phyloP scores from a whole-genome alignment of 345 rosid species.

The Microcos paniculata region DNA sequence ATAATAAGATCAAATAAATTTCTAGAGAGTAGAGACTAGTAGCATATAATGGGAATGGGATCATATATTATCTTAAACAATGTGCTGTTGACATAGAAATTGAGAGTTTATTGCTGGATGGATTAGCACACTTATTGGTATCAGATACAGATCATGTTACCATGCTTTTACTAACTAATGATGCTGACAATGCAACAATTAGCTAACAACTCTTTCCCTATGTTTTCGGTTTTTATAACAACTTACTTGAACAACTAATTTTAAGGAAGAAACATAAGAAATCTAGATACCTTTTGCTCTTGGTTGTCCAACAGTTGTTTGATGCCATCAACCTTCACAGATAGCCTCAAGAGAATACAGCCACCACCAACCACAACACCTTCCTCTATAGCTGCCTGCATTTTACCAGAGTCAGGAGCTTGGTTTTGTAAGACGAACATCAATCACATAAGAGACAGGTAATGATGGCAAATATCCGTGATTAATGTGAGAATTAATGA shows the following conservation, averaged over 20 bases:
- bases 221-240: not conserved
- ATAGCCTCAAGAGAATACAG: slow-evolving; percentile 75
- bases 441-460: not conserved
- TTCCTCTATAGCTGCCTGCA: slow-evolving; percentile 94
- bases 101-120: not conserved
- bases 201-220: not conserved
- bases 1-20: no score
- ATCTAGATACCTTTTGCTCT: slow-evolving; percentile 65
- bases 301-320: slow-evolving; percentile 67
- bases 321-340: slow-evolving; percentile 61
- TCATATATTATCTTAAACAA: not conserved
- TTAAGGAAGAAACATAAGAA: not conserved
- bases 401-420: slow-evolving; percentile 21
- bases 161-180: not conserved
- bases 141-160: not conserved
- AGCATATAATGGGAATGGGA: not conserved
- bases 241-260: not conserved
- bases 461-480: not conserved
- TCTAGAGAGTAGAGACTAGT: not conserved
- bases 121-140: not conserved
- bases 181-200: not conserved
- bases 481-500: no score
- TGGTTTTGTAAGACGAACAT: not conserved
- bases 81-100: not conserved
- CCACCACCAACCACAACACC: slow-evolving; percentile 95